Percentiles rank a stretch among this genome's conserved stretches.
These are phyloP conservation scores for Teunomyces tritomae DNA, from an alignment of 805 yeast species.

Conservation along the genomic window DNA sequence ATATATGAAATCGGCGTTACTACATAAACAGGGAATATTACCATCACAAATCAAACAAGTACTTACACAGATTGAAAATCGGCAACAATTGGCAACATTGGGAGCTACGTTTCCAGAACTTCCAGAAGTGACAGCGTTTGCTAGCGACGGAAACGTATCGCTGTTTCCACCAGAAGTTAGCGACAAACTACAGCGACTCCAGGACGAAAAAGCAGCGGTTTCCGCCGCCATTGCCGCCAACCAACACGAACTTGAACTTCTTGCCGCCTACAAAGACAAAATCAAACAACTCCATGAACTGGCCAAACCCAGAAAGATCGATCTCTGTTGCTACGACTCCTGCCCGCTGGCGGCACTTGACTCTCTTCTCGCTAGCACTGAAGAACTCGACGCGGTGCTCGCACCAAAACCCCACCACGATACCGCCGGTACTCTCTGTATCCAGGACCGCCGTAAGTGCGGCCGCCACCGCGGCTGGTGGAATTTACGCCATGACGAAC, in stretches of 20 bases:
- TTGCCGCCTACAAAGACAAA: constrained; percentile 4
- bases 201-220: constrained; percentile 13
- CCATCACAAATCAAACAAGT: constrained; percentile 21
- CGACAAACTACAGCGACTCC: constrained; percentile 17
- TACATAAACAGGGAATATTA: constrained; percentile 14
- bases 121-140: constrained; percentile 25
- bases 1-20: constrained; percentile 35
- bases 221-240: constrained; percentile 9
- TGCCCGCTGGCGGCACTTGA: background rate
- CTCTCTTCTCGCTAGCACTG: background rate
- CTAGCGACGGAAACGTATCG: constrained; percentile 11
- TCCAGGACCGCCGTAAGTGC: constrained; percentile 56
- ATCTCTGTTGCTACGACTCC: constrained; percentile 54
- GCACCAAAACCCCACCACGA: constrained; percentile 10
- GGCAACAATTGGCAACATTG: constrained; percentile 21
- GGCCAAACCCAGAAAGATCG: constrained; percentile 26
- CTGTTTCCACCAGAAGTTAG: constrained; percentile 18
- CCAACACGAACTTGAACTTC: background rate
- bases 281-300: constrained; percentile 14
- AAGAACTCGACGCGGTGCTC: constrained; percentile 2
- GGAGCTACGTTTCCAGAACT: constrained; percentile 45
- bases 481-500: constrained; percentile 33
- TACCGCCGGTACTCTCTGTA: constrained; percentile 34
- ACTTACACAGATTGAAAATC: constrained; percentile 19
- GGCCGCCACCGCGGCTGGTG: constrained; percentile 53